These are phyloP conservation scores for Botryotinia calthae DNA, from an alignment of 2,329 filamentous ascomycete genomes.

Conservation along the genomic window DNA sequence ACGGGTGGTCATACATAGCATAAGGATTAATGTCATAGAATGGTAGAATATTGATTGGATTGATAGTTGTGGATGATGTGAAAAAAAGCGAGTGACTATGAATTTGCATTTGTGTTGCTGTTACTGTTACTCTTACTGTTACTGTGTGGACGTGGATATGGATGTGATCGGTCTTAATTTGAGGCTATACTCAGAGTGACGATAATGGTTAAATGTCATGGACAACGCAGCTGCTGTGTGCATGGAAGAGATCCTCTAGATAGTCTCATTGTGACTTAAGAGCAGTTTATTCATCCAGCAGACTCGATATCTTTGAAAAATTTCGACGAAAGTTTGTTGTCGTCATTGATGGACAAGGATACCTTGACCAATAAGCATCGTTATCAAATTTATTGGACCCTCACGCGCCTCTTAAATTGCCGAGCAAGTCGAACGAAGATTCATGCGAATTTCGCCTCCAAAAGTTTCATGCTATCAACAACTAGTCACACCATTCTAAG, in stretches of 20 bases:
- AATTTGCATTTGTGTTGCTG: background rate
- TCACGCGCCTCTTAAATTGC: slow-evolving; percentile 12
- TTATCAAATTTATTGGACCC: background rate
- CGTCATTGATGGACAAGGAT: slow-evolving; percentile 12
- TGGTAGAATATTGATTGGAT: background rate
- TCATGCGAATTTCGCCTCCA: slow-evolving; percentile 17
- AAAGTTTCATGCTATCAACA: slow-evolving; percentile 20
- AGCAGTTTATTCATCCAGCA: background rate
- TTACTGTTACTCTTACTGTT: background rate
- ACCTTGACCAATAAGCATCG: slow-evolving; percentile 13
- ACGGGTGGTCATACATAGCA: background rate
- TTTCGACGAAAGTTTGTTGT: slow-evolving; percentile 3
- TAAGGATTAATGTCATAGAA: slow-evolving; percentile 6
- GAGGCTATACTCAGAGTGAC: background rate
- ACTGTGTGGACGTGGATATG: background rate
- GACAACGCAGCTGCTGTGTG: background rate
- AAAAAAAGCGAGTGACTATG: background rate
- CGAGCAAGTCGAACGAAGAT: slow-evolving; percentile 7
- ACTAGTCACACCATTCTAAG: background rate
- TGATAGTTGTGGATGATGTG: background rate
- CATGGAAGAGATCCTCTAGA: background rate
- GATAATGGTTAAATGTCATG: background rate
- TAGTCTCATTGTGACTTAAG: background rate
- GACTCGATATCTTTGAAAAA: slow-evolving; percentile 2
- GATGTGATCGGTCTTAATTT: background rate